These are phyloP conservation scores for Exophiala lecanii-corni DNA, from an alignment of 2,329 filamentous ascomycete genomes.

Conservation along the genomic window DNA sequence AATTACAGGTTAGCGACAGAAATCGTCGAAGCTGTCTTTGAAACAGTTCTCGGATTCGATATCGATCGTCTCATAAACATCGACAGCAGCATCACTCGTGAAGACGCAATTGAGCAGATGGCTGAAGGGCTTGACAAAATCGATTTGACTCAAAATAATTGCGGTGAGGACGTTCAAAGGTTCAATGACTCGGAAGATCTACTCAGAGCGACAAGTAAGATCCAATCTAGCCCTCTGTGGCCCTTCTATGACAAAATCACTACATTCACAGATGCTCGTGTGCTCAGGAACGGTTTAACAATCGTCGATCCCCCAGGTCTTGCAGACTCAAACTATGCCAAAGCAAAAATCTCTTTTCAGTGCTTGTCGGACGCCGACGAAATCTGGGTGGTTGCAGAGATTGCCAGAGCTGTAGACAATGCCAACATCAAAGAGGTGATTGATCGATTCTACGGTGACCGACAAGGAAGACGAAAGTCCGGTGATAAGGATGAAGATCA, in stretches of 20 bases:
- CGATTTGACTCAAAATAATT: not conserved
- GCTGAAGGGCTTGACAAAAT: not conserved
- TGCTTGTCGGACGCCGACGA: not conserved
- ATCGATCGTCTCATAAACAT: not conserved
- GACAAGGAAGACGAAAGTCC: not conserved
- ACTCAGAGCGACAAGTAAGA: not conserved
- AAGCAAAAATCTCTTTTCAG: not conserved
- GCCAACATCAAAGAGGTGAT: slow-evolving; percentile 2
- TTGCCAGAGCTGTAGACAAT: slow-evolving; percentile 6
- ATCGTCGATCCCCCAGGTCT: not conserved
- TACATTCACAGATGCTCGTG: not conserved
- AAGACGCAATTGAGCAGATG: not conserved
- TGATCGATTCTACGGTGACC: not conserved
- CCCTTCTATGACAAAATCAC: not conserved
- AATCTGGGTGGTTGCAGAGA: slow-evolving; percentile 7
- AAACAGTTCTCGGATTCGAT: not conserved
- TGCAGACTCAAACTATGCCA: not conserved
- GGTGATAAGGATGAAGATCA: not conserved
- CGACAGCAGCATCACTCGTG: not conserved
- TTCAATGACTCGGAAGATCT: not conserved
- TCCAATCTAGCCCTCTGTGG: not conserved
- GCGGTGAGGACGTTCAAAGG: not conserved
- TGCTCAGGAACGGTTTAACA: not conserved
- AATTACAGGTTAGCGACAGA: not conserved
- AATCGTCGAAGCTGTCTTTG: not conserved